phyloP scores from a whole-genome alignment of 1,284 basidiomycete genomes.

The Anthracocystis setariae region DNA sequence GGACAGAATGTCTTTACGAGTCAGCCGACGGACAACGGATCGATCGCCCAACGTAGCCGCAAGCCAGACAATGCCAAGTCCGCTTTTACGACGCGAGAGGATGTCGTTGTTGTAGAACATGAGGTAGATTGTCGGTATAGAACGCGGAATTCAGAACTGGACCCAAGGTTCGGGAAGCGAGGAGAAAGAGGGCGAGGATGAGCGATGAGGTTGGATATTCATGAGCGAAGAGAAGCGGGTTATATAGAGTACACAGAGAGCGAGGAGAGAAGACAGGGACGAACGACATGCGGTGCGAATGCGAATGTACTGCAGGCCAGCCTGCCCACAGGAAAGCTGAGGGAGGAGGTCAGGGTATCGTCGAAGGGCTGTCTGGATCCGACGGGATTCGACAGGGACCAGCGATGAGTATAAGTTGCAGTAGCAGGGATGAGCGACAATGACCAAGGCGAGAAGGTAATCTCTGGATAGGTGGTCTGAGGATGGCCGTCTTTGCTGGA shows the following conservation, averaged over 20 bases:
- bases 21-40: slow-evolving; percentile 39
- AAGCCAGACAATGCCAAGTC: slow-evolving; percentile 61
- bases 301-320: slow-evolving; percentile 19
- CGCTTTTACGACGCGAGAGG: slow-evolving; percentile 42
- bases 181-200: neutral
- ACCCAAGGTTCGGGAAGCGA: neutral
- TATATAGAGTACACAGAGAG: slow-evolving; percentile 1
- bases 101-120: slow-evolving; percentile 62
- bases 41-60: slow-evolving; percentile 56
- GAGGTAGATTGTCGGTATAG: neutral
- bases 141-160: too few relatives aligned
- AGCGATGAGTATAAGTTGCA: slow-evolving; percentile 33
- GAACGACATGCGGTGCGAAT: slow-evolving; percentile 17
- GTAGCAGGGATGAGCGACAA: slow-evolving; percentile 1
- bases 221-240: neutral
- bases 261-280: slow-evolving; percentile 1
- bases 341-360: slow-evolving; percentile 24
- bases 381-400: neutral
- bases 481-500: slow-evolving; percentile 3
- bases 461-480: neutral
- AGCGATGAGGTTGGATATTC: too few relatives aligned
- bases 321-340: neutral
- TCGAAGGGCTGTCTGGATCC: slow-evolving; percentile 2
- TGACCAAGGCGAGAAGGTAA: neutral
- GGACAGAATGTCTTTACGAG: slow-evolving; percentile 38